Evolutionary conservation across 306 rosid genomes (phyloP).

Genomic region (Sphenostylis stenocarpa): DNA sequence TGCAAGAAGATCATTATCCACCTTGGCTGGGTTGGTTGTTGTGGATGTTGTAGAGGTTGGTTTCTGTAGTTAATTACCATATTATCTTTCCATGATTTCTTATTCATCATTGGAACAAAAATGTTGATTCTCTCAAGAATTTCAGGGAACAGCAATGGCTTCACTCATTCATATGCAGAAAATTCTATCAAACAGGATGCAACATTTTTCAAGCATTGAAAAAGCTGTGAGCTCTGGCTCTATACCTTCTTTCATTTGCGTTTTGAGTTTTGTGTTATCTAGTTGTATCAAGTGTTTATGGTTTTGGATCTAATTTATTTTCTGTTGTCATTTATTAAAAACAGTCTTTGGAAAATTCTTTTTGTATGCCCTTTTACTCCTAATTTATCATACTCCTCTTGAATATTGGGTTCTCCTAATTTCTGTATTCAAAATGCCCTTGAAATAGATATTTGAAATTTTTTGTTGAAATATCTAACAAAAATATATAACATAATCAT

Average conservation of each 20-base stretch:
- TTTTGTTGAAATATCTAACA: neutral
- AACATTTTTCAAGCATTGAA: slow-evolving; percentile 84
- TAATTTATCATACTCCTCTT: slow-evolving; percentile 20
- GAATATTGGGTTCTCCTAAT: slow-evolving; percentile 20
- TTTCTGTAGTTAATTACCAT: slow-evolving; percentile 19
- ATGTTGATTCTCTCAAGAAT: slow-evolving; percentile 29
- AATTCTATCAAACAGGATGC: slow-evolving; percentile 80
- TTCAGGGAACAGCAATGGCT: slow-evolving; percentile 98
- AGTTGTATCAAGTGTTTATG: slow-evolving; percentile 12
- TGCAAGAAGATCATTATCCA: slow-evolving; percentile 62
- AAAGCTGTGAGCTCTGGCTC: slow-evolving; percentile 65
- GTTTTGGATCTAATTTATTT: slow-evolving; percentile 23
- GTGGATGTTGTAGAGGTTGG: slow-evolving; percentile 99
- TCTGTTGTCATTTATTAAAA: slow-evolving; percentile 9
- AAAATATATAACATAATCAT: neutral
- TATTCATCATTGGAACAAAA: slow-evolving; percentile 15
- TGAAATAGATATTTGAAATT: neutral
- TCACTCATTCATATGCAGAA: slow-evolving; percentile 94
- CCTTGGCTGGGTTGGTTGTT: slow-evolving; percentile 89
- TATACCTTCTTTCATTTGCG: slow-evolving; percentile 9
- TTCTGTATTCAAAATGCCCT: slow-evolving; percentile 11
- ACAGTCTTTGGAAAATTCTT: neutral
- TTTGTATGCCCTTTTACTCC: slow-evolving; percentile 17
- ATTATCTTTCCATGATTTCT: slow-evolving; percentile 19
- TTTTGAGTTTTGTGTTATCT: slow-evolving; percentile 4